Percentiles rank a stretch among this genome's conserved stretches.
phyloP scores from a whole-genome alignment of 768 basidiomycete genomes.

The Dictyophora rubrovolvata region DNA sequence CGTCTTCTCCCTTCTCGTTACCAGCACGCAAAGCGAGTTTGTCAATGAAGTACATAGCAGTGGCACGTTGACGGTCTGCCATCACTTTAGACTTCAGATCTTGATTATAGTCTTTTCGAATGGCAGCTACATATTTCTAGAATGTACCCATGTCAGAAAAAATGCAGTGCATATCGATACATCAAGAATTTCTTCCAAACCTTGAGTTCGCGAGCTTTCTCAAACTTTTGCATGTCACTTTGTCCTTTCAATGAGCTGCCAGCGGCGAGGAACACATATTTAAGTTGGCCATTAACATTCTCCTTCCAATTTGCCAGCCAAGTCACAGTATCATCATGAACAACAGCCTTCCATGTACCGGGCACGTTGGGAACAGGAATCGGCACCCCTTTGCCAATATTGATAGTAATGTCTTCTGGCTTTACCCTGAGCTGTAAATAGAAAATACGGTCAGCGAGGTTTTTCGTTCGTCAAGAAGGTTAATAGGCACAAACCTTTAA shows the following conservation, averaged over 20 bases:
- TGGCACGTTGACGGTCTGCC: conserved; percentile 94
- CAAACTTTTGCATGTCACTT: conserved; percentile 95
- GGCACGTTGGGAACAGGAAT: conserved; percentile 85
- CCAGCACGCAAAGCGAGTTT: conserved; percentile 94
- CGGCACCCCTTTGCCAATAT: conserved; percentile 70
- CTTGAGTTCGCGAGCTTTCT: conserved; percentile 95
- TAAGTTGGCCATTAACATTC: conserved; percentile 90
- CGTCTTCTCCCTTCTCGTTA: conserved; percentile 99
- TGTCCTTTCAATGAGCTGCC: conserved; percentile 96
- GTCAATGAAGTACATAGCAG: conserved; percentile 98
- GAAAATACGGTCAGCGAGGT: neutral
- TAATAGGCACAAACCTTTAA: conserved; percentile 56
- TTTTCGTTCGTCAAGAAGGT: neutral
- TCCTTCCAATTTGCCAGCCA: conserved; percentile 99
- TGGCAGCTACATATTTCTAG: conserved; percentile 83
- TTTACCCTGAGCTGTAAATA: conserved; percentile 61
- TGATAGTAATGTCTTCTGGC: conserved; percentile 93
- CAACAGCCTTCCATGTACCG: conserved; percentile 81
- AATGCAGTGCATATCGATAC: neutral
- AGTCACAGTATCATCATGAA: conserved; percentile 93
- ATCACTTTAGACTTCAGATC: conserved; percentile 87
- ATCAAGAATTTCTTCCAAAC: conserved; percentile 29
- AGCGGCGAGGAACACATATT: conserved; percentile 98
- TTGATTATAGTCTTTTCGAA: conserved; percentile 76
- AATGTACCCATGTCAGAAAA: conserved; percentile 1